A percentile compares a stretch with the other conserved stretches of the same genome.
These are phyloP conservation scores for Diaporthe humulicola DNA, from an alignment of 2,329 filamentous ascomycete genomes.

Conservation along the genomic window DNA sequence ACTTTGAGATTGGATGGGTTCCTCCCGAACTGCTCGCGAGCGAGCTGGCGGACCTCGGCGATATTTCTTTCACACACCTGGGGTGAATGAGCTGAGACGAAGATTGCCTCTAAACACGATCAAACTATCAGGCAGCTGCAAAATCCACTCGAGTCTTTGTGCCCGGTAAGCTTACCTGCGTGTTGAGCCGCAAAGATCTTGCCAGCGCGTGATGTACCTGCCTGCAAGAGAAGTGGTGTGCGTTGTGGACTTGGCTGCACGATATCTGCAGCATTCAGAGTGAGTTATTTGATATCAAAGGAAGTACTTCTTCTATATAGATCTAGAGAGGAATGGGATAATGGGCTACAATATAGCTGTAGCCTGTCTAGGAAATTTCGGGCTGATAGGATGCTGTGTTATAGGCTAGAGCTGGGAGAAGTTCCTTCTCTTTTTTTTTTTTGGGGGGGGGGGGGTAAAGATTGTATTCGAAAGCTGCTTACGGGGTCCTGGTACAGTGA, in stretches of 20 bases:
- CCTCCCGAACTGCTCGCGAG: slow-evolving; percentile 65
- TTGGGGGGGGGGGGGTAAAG: too few species aligned
- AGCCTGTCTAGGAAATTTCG: too few species aligned
- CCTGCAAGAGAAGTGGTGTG: slow-evolving; percentile 78
- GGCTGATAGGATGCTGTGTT: too few species aligned
- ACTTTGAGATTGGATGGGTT: slow-evolving; percentile 75
- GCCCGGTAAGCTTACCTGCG: slow-evolving; percentile 57
- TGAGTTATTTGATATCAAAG: too few species aligned
- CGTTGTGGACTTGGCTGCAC: slow-evolving; percentile 76
- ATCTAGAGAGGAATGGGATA: too few species aligned
- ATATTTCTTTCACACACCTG: slow-evolving; percentile 72
- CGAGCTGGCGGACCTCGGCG: slow-evolving; percentile 71
- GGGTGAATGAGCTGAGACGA: slow-evolving; percentile 75
- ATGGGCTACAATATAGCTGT: too few species aligned
- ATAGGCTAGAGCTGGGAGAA: too few species aligned
- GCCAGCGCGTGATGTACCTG: slow-evolving; percentile 75
- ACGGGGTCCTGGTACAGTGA: slow-evolving; percentile 67
- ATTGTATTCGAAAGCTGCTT: too few species aligned
- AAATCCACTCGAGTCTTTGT: neutral
- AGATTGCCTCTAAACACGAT: slow-evolving; percentile 66
- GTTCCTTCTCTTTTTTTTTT: too few species aligned
- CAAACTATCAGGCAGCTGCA: slow-evolving; percentile 12
- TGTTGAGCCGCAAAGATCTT: slow-evolving; percentile 78
- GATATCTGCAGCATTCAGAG: too few species aligned
- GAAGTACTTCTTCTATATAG: too few species aligned